Evolutionary conservation across 106 monocot genomes (phyloP).

Genomic region (Chionographis japonica): DNA sequence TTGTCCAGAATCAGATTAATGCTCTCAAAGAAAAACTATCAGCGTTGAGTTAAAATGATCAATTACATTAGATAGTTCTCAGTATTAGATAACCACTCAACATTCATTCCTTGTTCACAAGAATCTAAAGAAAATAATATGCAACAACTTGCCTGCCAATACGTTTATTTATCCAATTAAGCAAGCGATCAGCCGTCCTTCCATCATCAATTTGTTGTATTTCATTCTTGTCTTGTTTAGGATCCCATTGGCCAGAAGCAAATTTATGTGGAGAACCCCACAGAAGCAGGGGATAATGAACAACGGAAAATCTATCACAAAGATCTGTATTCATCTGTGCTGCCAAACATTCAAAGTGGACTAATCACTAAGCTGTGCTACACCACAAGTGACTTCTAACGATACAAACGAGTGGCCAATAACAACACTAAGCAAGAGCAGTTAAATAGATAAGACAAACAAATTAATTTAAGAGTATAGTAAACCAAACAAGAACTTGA

Average conservation of each 20-base stretch:
- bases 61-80: too few species aligned
- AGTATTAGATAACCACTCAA: background rate
- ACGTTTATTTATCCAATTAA: constrained; percentile 89
- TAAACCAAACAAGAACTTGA: too few species aligned
- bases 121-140: background rate
- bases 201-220: constrained; percentile 68
- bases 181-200: constrained; percentile 72
- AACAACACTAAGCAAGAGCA: too few species aligned
- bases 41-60: too few species aligned
- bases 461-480: too few species aligned
- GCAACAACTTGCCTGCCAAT: constrained; percentile 60
- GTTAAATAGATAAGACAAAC: too few species aligned
- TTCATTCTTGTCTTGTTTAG: constrained; percentile 63
- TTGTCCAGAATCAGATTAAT: too few species aligned
- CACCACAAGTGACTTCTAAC: background rate
- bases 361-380: constrained; percentile 3
- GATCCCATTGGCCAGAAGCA: constrained; percentile 44
- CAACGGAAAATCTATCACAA: constrained; percentile 77
- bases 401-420: background rate
- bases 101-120: background rate
- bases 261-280: constrained; percentile 83
- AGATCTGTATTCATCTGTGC: constrained; percentile 83
- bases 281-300: constrained; percentile 72
- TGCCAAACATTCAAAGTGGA: constrained; percentile 51
- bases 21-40: too few species aligned